Conservation (phyloP, 441 rosid species). For the Capsella rubella region DNA sequence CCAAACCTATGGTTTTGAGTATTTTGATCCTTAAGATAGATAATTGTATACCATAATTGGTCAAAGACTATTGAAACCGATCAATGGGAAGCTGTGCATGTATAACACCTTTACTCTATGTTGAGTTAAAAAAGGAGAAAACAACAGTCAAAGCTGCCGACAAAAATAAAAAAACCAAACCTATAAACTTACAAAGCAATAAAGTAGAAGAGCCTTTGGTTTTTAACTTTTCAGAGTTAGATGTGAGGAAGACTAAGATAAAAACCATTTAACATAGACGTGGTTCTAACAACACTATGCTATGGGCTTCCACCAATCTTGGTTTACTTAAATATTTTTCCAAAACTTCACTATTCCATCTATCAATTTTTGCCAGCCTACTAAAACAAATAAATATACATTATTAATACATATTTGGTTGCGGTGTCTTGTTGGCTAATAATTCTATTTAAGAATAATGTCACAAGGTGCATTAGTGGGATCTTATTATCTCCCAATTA, state of each 20-base stretch:
- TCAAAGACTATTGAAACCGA: too few relatives aligned
- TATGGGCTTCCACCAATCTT: slow-evolving; percentile 34
- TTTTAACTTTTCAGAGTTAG: slow-evolving; percentile 2
- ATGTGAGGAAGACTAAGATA: slow-evolving; percentile 28
- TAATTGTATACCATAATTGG: slow-evolving; percentile 1
- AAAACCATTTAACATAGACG: slow-evolving; percentile 8
- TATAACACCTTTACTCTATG: background rate
- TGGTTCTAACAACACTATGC: slow-evolving; percentile 15
- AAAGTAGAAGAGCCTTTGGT: slow-evolving; percentile 20
- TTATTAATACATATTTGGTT: slow-evolving; percentile 31
- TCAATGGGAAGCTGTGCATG: too few relatives aligned
- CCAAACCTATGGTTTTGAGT: background rate
- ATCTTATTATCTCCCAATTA: slow-evolving; percentile 22
- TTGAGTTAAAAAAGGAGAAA: background rate
- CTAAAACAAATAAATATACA: background rate
- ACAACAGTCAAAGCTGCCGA: slow-evolving; percentile 24
- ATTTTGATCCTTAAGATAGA: background rate
- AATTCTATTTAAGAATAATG: slow-evolving; percentile 34
- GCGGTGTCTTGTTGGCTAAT: slow-evolving; percentile 36
- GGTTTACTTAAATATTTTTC: background rate
- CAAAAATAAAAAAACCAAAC: background rate
- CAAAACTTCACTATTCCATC: slow-evolving; percentile 22
- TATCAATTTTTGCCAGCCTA: slow-evolving; percentile 39
- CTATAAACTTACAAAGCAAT: too few relatives aligned
- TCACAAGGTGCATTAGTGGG: slow-evolving; percentile 34